A percentile compares a stretch with the other conserved stretches of the same genome.
Conservation (phyloP, 768 basidiomycete species). For the Strobilomyces confusus region DNA sequence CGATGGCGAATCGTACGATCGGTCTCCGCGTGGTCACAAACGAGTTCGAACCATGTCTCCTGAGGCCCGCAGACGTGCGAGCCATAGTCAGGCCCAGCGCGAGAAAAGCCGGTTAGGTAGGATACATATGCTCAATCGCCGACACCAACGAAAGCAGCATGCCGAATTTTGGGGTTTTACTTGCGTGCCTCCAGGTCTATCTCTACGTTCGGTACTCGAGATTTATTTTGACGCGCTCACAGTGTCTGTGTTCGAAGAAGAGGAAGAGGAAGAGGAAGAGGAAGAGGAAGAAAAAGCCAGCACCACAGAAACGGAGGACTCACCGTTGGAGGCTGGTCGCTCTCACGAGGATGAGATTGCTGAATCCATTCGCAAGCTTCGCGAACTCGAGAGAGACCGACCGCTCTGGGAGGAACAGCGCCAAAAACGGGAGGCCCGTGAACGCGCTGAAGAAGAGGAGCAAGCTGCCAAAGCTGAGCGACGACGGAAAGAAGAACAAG, state of each 20-base stretch:
- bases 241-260: constrained; percentile 11
- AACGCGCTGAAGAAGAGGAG: constrained; percentile 42
- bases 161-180: constrained; percentile 34
- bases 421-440: constrained; percentile 40
- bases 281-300: constrained; percentile 8
- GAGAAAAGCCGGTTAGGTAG: constrained; percentile 42
- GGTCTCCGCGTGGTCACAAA: constrained; percentile 34
- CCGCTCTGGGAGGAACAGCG: constrained; percentile 60
- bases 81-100: constrained; percentile 35
- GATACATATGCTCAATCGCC: constrained; percentile 36
- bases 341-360: constrained; percentile 44
- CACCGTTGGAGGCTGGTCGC: constrained; percentile 34
- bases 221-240: constrained; percentile 1
- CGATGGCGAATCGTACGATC: constrained; percentile 26
- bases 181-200: constrained; percentile 20
- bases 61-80: constrained; percentile 35
- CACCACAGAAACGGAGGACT: neutral
- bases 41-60: constrained; percentile 52
- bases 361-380: constrained; percentile 64
- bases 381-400: constrained; percentile 60
- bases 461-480: constrained; percentile 33
- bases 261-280: constrained; percentile 14
- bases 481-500: constrained; percentile 31
- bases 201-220: neutral
- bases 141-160: constrained; percentile 36